phyloP scores from a whole-genome alignment of 805 yeast species.

The Candida parachauliodes region DNA sequence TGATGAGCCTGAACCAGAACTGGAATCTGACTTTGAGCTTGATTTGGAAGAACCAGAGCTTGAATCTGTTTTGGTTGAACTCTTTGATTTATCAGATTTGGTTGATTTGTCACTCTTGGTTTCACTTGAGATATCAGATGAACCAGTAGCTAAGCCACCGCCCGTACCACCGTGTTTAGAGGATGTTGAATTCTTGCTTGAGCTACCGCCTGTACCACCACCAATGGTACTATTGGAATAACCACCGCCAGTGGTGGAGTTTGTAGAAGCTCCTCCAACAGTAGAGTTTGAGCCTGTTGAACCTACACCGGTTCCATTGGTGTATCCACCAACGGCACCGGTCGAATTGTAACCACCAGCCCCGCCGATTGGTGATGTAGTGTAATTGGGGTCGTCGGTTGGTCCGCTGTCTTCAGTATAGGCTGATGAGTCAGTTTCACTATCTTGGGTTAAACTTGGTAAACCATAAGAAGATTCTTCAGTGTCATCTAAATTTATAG shows the following conservation, averaged over 20 bases:
- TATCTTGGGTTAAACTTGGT: not conserved
- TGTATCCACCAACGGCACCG: conserved; percentile 1
- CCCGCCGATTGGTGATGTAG: no score
- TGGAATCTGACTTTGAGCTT: not conserved
- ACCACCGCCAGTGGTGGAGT: not conserved
- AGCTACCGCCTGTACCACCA: not conserved
- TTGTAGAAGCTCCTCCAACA: not conserved
- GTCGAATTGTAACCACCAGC: not conserved
- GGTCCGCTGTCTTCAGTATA: no score
- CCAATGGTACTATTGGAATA: not conserved
- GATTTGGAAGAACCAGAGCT: not conserved
- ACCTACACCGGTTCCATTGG: not conserved
- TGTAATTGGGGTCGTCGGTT: not conserved
- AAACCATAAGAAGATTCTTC: not conserved
- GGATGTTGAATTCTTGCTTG: conserved; percentile 2
- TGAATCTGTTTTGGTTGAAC: not conserved
- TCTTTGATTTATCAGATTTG: not conserved
- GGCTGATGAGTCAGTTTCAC: not conserved
- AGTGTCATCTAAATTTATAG: not conserved
- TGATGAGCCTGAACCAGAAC: not conserved
- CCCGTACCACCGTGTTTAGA: not conserved
- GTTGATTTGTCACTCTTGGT: not conserved
- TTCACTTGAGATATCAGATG: not conserved
- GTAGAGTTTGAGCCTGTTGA: not conserved
- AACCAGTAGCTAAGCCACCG: conserved; percentile 2